Percentiles rank a stretch among this genome's conserved stretches.
Conservation (phyloP, 176 grass and related monocot genomes). For the Carex littledalei region DNA sequence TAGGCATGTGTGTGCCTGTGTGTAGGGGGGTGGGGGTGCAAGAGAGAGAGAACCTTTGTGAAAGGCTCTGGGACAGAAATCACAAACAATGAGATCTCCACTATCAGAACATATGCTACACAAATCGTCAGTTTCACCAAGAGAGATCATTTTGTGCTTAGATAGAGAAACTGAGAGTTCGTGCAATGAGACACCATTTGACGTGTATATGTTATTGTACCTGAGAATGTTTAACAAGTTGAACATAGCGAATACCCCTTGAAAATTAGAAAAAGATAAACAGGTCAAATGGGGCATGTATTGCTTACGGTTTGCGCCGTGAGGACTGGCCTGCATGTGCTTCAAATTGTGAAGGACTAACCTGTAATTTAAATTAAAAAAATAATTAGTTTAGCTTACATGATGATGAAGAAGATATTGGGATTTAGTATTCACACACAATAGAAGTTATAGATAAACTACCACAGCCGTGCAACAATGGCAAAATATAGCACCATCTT, state of each 20-base stretch:
- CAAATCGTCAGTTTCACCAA: conserved; percentile 74
- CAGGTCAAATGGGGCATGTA: not conserved
- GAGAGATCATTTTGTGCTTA: conserved; percentile 49
- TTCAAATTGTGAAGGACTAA: conserved; percentile 98
- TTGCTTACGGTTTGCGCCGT: conserved; percentile 83
- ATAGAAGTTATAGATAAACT: conserved; percentile 24
- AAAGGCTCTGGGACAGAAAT: conserved; percentile 91
- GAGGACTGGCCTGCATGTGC: conserved; percentile 84
- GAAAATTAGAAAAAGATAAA: conserved; percentile 3
- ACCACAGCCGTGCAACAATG: conserved; percentile 82
- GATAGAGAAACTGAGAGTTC: conserved; percentile 91
- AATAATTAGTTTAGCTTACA: conserved; percentile 24
- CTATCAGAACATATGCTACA: conserved; percentile 95
- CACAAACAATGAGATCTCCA: conserved; percentile 83
- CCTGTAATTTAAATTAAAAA: conserved; percentile 32
- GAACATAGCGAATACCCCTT: conserved; percentile 9
- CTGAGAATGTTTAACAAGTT: conserved; percentile 36
- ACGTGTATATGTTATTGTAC: conserved; percentile 99
- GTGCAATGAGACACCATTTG: conserved; percentile 92
- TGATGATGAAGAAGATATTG: not conserved
- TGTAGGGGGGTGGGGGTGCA: not conserved
- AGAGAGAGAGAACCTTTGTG: conserved; percentile 59
- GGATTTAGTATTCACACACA: not conserved
- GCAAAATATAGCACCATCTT: conserved; percentile 86
- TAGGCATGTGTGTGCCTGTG: too few species aligned